Percentiles rank a stretch among this genome's conserved stretches.
Evolutionary conservation across 2,329 filamentous ascomycete genomes (phyloP).

Genomic region (Pseudofabraea citricarpa): DNA sequence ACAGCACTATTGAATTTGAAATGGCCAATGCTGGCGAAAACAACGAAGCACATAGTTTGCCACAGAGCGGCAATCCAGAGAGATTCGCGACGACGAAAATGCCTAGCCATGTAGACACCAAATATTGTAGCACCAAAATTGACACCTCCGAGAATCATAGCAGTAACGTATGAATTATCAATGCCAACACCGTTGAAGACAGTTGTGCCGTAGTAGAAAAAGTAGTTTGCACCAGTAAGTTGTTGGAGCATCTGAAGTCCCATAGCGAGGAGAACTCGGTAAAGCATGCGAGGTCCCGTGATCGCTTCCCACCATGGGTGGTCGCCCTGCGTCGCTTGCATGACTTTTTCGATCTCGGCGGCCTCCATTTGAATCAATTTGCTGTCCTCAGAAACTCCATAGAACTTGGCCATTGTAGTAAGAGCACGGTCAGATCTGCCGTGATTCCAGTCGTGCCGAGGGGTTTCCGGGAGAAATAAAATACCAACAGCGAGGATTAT

Average conservation of each 20-base stretch:
- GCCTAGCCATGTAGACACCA: constrained; percentile 60
- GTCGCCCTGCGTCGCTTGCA: constrained; percentile 38
- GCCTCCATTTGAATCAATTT: constrained; percentile 37
- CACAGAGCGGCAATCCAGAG: constrained; percentile 62
- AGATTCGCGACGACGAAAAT: constrained; percentile 62
- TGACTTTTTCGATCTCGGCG: constrained; percentile 38
- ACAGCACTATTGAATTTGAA: constrained; percentile 51
- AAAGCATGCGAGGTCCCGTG: constrained; percentile 52
- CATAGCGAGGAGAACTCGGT: constrained; percentile 59
- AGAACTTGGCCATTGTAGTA: constrained; percentile 47
- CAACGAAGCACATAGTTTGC: constrained; percentile 65
- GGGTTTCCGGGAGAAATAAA: constrained; percentile 49
- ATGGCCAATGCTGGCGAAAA: constrained; percentile 49
- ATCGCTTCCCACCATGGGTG: constrained; percentile 63
- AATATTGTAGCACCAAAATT: constrained; percentile 58
- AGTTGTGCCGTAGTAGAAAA: constrained; percentile 62
- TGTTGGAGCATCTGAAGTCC: constrained; percentile 61
- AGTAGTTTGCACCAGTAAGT: constrained; percentile 58
- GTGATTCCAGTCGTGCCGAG: constrained; percentile 48
- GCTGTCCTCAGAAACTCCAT: constrained; percentile 41
- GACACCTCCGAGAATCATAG: constrained; percentile 63
- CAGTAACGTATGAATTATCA: constrained; percentile 59
- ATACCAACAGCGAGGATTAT: constrained; percentile 49
- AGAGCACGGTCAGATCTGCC: constrained; percentile 43
- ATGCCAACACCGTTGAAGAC: constrained; percentile 66